These are phyloP conservation scores for Aphanomyces astaci DNA, from an alignment of 352 stramenopile genomes.

Conservation along the genomic window DNA sequence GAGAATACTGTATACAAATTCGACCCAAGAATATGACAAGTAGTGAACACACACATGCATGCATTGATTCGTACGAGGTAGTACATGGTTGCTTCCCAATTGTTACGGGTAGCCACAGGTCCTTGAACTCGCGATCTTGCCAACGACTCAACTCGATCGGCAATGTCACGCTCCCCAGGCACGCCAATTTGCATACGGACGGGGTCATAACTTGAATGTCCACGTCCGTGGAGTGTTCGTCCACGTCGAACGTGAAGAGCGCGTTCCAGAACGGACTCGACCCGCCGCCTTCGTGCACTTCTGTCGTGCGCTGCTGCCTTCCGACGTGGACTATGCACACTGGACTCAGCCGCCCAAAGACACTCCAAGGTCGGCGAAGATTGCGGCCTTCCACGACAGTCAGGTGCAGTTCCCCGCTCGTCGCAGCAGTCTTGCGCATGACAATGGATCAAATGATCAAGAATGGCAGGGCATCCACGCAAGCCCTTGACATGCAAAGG, in stretches of 20 bases:
- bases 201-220: background rate
- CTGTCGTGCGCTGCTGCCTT: background rate
- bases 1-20: too few relatives aligned
- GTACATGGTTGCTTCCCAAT: too few relatives aligned
- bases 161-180: background rate
- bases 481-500: too few relatives aligned
- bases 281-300: conserved; percentile 11
- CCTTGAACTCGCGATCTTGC: conserved; percentile 1
- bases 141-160: background rate
- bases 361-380: background rate
- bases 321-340: conserved; percentile 18
- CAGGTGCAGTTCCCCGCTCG: background rate
- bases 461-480: too few relatives aligned
- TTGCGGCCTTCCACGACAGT: conserved; percentile 11
- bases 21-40: background rate
- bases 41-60: background rate
- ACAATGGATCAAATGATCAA: too few relatives aligned
- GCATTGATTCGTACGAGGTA: background rate
- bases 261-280: conserved; percentile 21
- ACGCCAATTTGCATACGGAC: background rate
- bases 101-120: conserved; percentile 12
- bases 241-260: conserved; percentile 2
- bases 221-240: background rate
- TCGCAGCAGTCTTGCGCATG: too few relatives aligned
- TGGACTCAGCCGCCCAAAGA: conserved; percentile 18